A percentile compares a stretch with the other conserved stretches of the same genome.
phyloP scores from a whole-genome alignment of 352 stramenopile species.

The Globisporangium acanthophoron region DNA sequence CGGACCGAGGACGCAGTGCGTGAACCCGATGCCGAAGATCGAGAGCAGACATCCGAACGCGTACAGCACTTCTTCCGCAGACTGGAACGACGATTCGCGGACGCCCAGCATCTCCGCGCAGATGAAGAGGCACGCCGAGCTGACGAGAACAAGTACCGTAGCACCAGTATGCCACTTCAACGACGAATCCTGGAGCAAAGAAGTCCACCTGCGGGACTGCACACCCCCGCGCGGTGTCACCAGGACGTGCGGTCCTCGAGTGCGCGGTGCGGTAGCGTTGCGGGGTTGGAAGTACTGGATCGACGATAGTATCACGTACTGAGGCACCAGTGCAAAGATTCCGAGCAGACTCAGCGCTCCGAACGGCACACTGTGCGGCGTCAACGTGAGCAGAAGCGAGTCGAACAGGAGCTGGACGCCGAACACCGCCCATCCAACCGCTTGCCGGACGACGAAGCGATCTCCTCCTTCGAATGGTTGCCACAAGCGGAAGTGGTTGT shows the following conservation, averaged over 20 bases:
- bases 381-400: conserved; percentile 28
- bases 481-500: conserved; percentile 24
- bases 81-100: conserved; percentile 17
- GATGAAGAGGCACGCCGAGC: conserved; percentile 26
- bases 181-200: conserved; percentile 15
- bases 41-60: conserved; percentile 37
- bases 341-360: conserved; percentile 30
- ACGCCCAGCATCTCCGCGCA: conserved; percentile 25
- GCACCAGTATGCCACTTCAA: conserved; percentile 25
- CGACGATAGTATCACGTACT: conserved; percentile 32
- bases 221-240: background rate
- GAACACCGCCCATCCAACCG: conserved; percentile 47
- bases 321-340: conserved; percentile 26
- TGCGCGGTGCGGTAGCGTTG: too few species aligned
- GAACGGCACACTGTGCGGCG: conserved; percentile 16
- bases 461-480: conserved; percentile 48
- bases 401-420: conserved; percentile 47
- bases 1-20: conserved; percentile 31
- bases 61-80: conserved; percentile 37
- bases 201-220: conserved; percentile 11
- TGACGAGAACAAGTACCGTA: conserved; percentile 22
- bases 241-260: background rate
- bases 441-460: conserved; percentile 41
- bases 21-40: conserved; percentile 28
- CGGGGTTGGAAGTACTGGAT: conserved; percentile 24